Base-by-base conservation (phyloP, 495 filamentous ascomycete genomes). In the Lasiosphaeris hirsuta region DNA sequence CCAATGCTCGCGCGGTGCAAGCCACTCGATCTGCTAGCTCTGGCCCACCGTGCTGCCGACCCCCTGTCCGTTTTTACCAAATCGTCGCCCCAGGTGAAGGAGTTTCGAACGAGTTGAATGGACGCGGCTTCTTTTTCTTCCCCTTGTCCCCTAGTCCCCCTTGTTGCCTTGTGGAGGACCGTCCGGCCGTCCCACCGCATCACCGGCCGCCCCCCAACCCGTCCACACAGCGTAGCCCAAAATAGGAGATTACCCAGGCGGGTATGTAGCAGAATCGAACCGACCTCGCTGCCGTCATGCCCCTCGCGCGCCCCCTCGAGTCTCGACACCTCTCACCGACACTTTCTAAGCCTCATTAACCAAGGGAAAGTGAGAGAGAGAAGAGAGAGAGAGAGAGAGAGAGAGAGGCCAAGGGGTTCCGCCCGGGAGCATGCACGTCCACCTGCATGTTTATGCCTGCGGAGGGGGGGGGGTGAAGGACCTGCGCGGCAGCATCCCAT, bases 251-350 rank as follows among this genome's bases (percentile, higher is more conserved):
- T 51, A 30, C 52, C 49, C 51, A 49, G 46, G 44, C 54, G 42
- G 56, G 39, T 57, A 43, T 52, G 55, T 49, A 36, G 61, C 57
- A 61, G 18, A 44, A 44, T 42, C 42, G 23, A 54, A 63, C 63
- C 62, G 60, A 65, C 36, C 41, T 57, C 54, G 58, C 67, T 51
- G 44, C 35, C 34, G 43, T 50, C 46, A 38, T 56, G 56, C 45
- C 51, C 41, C 57, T 66, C 66, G 2, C 23, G 2, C 23, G 23
- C 5, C n/a, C n/a, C n/a, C n/a, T n/a, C n/a, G n/a, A n/a, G n/a
- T n/a, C n/a, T n/a, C 23, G 5, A 38, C 54, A 53, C 45, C 51
- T 46, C 57, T 69, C 68, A 70, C 68, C 66, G 66, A 70, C 66
- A 65, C 56, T 69, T 63, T 50, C 46, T 51, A 43, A 44, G 52